phyloP scores from a whole-genome alignment of 2,329 filamentous ascomycete species.

The Ophiostoma quercus region DNA sequence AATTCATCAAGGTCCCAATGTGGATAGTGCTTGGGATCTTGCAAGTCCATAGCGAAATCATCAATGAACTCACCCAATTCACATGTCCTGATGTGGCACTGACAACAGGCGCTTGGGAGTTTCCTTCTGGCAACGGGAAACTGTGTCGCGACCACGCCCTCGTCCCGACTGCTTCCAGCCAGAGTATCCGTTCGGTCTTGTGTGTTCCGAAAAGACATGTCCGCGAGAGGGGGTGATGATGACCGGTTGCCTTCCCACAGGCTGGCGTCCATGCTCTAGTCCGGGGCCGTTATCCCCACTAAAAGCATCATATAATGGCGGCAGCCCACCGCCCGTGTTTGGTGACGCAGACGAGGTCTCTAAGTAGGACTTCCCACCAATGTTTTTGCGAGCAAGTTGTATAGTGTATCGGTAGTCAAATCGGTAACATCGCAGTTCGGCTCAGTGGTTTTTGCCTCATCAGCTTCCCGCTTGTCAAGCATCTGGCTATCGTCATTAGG shows the following conservation, averaged over 20 bases:
- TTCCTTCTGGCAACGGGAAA: background rate
- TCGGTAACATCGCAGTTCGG: background rate
- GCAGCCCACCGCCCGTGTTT: background rate
- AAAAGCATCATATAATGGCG: background rate
- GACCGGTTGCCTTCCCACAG: background rate
- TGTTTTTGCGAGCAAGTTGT: conserved; percentile 18
- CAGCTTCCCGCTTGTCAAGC: background rate
- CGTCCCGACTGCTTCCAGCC: background rate
- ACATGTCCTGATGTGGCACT: background rate
- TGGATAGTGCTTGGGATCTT: background rate
- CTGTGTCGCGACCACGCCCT: background rate
- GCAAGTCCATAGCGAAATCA: background rate
- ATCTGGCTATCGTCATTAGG: background rate
- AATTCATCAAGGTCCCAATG: background rate
- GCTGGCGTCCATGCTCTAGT: background rate
- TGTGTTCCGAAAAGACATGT: background rate
- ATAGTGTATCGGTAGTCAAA: background rate
- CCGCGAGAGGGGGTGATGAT: background rate
- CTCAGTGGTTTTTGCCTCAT: background rate
- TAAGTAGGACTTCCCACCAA: conserved; percentile 15
- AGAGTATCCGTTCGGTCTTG: background rate
- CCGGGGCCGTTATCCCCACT: background rate
- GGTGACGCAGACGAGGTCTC: background rate
- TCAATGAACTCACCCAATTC: background rate
- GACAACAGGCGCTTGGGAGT: background rate